phyloP scores from a whole-genome alignment of 495 filamentous ascomycete genomes.

The Neurospora sp. region DNA sequence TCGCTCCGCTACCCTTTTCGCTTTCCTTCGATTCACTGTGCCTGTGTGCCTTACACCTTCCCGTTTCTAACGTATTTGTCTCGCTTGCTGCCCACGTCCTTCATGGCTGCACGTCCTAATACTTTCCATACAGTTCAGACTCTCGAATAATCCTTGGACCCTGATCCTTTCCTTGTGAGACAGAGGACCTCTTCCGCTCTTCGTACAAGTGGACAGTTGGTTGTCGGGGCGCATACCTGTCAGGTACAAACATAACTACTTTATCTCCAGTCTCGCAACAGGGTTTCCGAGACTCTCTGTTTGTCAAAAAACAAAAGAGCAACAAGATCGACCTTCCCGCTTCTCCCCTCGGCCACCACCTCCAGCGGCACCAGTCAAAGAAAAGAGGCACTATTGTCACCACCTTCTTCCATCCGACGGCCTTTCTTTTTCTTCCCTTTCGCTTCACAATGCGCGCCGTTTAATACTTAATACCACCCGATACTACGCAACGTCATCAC shows the following conservation, averaged over 20 bases:
- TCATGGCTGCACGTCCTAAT: background rate
- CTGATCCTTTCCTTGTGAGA: background rate
- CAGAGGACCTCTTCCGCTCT: background rate
- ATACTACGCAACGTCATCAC: background rate
- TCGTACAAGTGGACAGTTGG: background rate
- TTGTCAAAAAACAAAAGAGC: background rate
- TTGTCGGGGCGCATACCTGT: background rate
- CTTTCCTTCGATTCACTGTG: background rate
- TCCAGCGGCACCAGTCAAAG: slow-evolving; percentile 1
- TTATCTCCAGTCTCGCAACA: background rate
- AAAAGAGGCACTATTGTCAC: background rate
- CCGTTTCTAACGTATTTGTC: background rate
- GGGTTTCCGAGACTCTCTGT: background rate
- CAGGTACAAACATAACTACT: background rate
- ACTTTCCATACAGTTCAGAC: background rate
- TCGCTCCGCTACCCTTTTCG: background rate
- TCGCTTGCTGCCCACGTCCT: background rate
- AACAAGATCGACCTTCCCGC: background rate
- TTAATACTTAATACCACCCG: slow-evolving; percentile 12
- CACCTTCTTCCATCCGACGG: background rate
- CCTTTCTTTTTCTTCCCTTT: background rate
- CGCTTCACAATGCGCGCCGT: slow-evolving; percentile 10
- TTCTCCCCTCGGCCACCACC: background rate
- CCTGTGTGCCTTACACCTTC: background rate
- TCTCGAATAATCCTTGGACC: background rate